phyloP scores from a whole-genome alignment of 805 yeast genomes.

The Candida alai region DNA sequence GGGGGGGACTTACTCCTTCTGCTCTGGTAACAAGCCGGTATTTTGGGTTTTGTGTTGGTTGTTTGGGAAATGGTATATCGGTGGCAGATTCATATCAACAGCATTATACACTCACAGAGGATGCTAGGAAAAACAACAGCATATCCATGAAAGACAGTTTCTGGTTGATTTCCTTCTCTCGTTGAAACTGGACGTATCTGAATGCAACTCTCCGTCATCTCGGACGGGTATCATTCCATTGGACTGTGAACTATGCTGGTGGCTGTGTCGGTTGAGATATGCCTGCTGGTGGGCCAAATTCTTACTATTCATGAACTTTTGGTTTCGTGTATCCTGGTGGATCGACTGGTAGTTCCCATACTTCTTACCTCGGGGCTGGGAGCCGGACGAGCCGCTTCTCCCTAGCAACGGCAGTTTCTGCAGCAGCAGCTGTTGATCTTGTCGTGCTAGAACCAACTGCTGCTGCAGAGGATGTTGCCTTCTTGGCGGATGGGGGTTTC shows the following conservation, averaged over 20 bases:
- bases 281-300: slow-evolving; percentile 6
- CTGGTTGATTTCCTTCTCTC: slow-evolving; percentile 12
- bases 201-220: slow-evolving; percentile 37
- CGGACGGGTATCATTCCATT: slow-evolving; percentile 31
- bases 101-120: too few species aligned
- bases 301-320: slow-evolving; percentile 13
- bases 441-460: slow-evolving; percentile 10
- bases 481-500: slow-evolving; percentile 80
- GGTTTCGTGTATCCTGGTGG: slow-evolving; percentile 17
- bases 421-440: slow-evolving; percentile 14
- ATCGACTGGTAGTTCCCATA: slow-evolving; percentile 13
- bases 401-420: slow-evolving; percentile 14
- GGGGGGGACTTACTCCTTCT: too few species aligned
- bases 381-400: slow-evolving; percentile 6
- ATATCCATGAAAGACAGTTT: slow-evolving; percentile 10
- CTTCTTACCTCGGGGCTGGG: slow-evolving; percentile 9
- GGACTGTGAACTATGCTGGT: slow-evolving; percentile 11
- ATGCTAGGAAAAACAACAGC: slow-evolving; percentile 5
- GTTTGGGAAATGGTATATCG: too few species aligned
- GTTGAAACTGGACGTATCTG: slow-evolving; percentile 34
- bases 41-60: too few species aligned
- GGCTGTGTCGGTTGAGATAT: slow-evolving; percentile 12
- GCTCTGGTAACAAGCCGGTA: too few species aligned
- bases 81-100: too few species aligned
- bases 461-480: slow-evolving; percentile 22